phyloP scores from a whole-genome alignment of 2,329 filamentous ascomycete species.

The Myriosclerotinia duriaeana region DNA sequence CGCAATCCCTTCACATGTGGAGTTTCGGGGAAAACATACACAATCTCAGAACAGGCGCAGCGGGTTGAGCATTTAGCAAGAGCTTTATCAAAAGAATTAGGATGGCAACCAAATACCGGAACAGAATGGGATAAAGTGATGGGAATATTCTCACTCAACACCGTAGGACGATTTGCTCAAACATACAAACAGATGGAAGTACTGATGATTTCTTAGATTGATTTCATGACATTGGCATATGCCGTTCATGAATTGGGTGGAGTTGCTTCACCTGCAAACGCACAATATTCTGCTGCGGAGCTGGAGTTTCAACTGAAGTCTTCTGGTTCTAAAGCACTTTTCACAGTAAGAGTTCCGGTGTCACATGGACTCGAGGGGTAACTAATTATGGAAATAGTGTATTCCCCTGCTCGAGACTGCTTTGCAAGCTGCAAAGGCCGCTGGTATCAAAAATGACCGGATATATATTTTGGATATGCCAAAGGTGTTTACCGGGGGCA shows the following conservation, averaged over 20 bases:
- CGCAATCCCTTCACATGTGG: conserved; percentile 75
- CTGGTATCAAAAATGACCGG: conserved; percentile 66
- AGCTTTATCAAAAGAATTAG: conserved; percentile 67
- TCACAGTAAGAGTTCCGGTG: conserved; percentile 65
- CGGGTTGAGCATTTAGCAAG: conserved; percentile 67
- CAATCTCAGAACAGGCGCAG: conserved; percentile 60
- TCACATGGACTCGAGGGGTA: neutral
- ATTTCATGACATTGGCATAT: conserved; percentile 71
- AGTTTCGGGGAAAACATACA: conserved; percentile 66
- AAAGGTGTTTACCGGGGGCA: conserved; percentile 50
- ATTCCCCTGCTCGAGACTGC: conserved; percentile 64
- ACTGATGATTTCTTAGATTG: conserved; percentile 53
- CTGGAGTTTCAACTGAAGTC: conserved; percentile 80
- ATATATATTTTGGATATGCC: conserved; percentile 74
- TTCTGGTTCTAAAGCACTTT: conserved; percentile 68
- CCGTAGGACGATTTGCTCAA: conserved; percentile 49
- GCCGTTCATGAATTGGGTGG: conserved; percentile 75
- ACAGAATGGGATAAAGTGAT: conserved; percentile 81
- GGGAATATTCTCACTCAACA: conserved; percentile 76
- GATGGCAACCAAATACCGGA: conserved; percentile 67
- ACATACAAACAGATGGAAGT: neutral
- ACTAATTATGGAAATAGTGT: conserved; percentile 45
- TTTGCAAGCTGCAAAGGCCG: conserved; percentile 64
- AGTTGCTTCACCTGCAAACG: conserved; percentile 77
- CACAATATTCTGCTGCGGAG: conserved; percentile 78